These are phyloP conservation scores for Buddleja alternifolia DNA, from an alignment of 257 asterid species.

Conservation along the genomic window DNA sequence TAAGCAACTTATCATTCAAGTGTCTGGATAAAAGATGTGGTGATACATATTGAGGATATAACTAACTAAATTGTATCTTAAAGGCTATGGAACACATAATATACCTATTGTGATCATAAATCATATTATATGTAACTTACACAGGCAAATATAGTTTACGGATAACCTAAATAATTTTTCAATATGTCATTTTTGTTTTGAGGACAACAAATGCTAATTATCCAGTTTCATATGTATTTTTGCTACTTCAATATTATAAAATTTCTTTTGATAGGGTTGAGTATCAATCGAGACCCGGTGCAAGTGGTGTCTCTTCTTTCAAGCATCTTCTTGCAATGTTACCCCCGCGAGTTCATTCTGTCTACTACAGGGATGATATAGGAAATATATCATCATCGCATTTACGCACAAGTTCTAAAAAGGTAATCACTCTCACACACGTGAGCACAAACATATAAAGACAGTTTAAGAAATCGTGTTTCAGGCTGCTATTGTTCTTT, in stretches of 20 bases:
- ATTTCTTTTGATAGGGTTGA: slow-evolving; percentile 74
- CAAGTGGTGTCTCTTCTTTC: slow-evolving; percentile 83
- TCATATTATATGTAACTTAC: slow-evolving; percentile 8
- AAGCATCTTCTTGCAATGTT: slow-evolving; percentile 89
- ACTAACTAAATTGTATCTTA: neutral
- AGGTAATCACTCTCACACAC: slow-evolving; percentile 52
- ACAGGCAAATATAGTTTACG: slow-evolving; percentile 7
- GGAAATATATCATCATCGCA: slow-evolving; percentile 96
- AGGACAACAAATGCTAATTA: slow-evolving; percentile 2
- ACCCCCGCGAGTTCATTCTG: slow-evolving; percentile 98
- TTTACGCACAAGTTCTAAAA: slow-evolving; percentile 70
- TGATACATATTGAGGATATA: neutral
- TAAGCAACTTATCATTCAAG: neutral
- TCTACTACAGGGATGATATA: slow-evolving; percentile 93
- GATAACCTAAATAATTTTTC: neutral
- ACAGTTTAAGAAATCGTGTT: slow-evolving; percentile 13
- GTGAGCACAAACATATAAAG: slow-evolving; percentile 14
- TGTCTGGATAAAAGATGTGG: neutral
- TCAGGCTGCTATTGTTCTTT: slow-evolving; percentile 15
- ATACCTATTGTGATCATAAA: neutral
- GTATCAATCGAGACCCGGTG: slow-evolving; percentile 72
- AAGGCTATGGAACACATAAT: neutral
- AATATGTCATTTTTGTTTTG: slow-evolving; percentile 29
- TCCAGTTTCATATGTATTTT: slow-evolving; percentile 7
- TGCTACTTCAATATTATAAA: slow-evolving; percentile 27